These are phyloP conservation scores for Babesia caballi DNA, from an alignment of 169 alveolate species.

Conservation along the genomic window DNA sequence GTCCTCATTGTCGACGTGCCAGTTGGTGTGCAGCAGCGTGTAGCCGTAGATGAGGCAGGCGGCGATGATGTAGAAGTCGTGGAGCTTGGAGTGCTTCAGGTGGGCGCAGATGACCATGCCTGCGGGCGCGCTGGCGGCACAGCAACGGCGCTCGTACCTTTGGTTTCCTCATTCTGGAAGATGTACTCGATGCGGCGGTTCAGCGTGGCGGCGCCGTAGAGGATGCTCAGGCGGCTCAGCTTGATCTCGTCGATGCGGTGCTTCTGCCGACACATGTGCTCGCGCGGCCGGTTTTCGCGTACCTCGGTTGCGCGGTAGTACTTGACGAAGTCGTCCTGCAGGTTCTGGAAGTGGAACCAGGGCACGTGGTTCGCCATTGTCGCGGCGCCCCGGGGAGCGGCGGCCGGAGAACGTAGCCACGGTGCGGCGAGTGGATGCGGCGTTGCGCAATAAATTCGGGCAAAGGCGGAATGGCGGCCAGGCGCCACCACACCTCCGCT, in stretches of 20 bases:
- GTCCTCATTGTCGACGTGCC: slow-evolving; percentile 61
- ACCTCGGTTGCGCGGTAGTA: slow-evolving; percentile 57
- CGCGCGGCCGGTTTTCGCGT: neutral
- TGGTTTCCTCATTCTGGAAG: slow-evolving; percentile 43
- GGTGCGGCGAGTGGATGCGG: neutral
- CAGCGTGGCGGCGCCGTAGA: slow-evolving; percentile 62
- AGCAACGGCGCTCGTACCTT: slow-evolving; percentile 8
- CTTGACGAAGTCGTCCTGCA: slow-evolving; percentile 64
- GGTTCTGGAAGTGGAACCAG: slow-evolving; percentile 64
- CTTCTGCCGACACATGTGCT: slow-evolving; percentile 18
- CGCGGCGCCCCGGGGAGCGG: neutral
- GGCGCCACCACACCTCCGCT: too few relatives aligned
- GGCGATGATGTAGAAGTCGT: slow-evolving; percentile 63
- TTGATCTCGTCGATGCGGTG: slow-evolving; percentile 61
- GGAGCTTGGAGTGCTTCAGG: slow-evolving; percentile 61
- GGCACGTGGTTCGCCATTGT: slow-evolving; percentile 36
- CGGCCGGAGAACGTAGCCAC: neutral
- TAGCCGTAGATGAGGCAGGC: slow-evolving; percentile 62
- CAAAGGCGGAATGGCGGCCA: too few relatives aligned
- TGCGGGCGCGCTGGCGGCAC: neutral
- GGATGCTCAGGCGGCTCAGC: slow-evolving; percentile 56
- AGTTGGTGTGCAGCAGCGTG: slow-evolving; percentile 56
- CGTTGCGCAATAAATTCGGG: too few relatives aligned
- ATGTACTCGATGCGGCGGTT: slow-evolving; percentile 52
- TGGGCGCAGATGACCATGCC: slow-evolving; percentile 69